These are phyloP conservation scores for Lichtheimia ornata DNA, from an alignment of 371 early-diverging fungal species.

Conservation along the genomic window DNA sequence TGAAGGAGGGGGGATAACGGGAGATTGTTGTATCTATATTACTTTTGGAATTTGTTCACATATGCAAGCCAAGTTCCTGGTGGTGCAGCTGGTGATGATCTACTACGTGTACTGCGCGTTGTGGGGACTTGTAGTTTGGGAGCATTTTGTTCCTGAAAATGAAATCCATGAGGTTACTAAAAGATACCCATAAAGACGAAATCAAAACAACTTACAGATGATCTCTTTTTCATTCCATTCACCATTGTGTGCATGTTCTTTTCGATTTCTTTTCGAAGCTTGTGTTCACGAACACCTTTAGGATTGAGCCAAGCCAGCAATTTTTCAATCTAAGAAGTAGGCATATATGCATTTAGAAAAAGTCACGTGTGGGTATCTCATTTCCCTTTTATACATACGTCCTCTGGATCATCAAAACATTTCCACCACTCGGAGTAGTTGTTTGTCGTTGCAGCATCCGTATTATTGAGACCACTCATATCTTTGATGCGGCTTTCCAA, in stretches of 20 bases:
- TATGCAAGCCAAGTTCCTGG: conserved; percentile 46
- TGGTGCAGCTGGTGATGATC: conserved; percentile 28
- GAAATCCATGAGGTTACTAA: too few relatives aligned
- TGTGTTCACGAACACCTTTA: conserved; percentile 73
- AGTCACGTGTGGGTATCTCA: background rate
- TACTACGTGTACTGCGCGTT: conserved; percentile 54
- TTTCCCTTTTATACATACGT: conserved; percentile 34
- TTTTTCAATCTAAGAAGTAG: conserved; percentile 51
- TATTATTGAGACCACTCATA: background rate
- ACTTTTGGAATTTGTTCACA: conserved; percentile 39
- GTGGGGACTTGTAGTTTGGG: conserved; percentile 35
- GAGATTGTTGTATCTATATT: background rate
- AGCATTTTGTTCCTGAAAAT: conserved; percentile 15
- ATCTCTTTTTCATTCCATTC: conserved; percentile 52
- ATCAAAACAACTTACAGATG: conserved; percentile 28
- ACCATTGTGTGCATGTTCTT: conserved; percentile 41
- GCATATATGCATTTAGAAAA: background rate
- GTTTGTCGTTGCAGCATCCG: conserved; percentile 2
- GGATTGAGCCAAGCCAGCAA: conserved; percentile 77
- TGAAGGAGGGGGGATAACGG: background rate
- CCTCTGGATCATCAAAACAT: conserved; percentile 62
- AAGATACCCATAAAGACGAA: background rate
- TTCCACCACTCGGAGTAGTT: conserved; percentile 56
- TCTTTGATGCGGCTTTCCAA: conserved; percentile 26
- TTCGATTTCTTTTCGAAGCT: conserved; percentile 56